Percentiles rank a stretch among this genome's conserved stretches.
Conservation (phyloP, 345 rosid species). For the Orychophragmus violaceus region DNA sequence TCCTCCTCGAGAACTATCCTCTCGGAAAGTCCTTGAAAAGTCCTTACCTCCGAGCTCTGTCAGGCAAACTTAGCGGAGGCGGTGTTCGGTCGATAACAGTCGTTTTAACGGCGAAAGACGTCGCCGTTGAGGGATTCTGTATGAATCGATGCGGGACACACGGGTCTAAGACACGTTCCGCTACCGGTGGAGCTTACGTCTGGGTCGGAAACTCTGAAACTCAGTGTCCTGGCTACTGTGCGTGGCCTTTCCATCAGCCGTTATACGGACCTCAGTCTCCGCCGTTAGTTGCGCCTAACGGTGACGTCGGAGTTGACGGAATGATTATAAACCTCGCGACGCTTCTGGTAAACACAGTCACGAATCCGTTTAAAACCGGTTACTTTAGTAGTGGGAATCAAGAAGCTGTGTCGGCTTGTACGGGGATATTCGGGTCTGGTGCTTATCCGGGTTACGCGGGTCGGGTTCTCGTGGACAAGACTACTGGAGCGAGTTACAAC, state of each 20-base stretch:
- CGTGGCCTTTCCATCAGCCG: conserved; percentile 99
- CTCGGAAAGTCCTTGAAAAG: conserved; percentile 54
- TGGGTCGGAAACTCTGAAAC: conserved; percentile 91
- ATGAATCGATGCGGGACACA: conserved; percentile 77
- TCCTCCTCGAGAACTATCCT: conserved; percentile 50
- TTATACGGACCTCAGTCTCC: conserved; percentile 83
- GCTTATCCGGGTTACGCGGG: conserved; percentile 86
- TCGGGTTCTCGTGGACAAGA: conserved; percentile 51
- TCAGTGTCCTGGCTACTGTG: conserved; percentile 89
- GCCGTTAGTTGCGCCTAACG: conserved; percentile 76
- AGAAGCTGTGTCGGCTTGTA: conserved; percentile 74
- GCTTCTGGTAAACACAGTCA: conserved; percentile 67
- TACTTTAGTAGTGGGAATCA: conserved; percentile 71
- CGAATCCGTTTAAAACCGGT: conserved; percentile 67
- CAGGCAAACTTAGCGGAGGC: conserved; percentile 36
- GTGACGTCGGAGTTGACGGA: conserved; percentile 89
- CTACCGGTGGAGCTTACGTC: conserved; percentile 39
- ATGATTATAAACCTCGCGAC: conserved; percentile 84
- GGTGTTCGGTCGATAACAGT: conserved; percentile 43
- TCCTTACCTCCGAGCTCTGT: conserved; percentile 49
- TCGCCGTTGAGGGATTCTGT: conserved; percentile 73
- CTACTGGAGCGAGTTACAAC: conserved; percentile 72
- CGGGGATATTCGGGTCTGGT: conserved; percentile 75
- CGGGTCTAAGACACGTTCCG: conserved; percentile 31
- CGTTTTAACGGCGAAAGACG: conserved; percentile 73